Evolutionary conservation across 257 asterid species (phyloP).

Genomic region (Dorcoceras hygrometricum): DNA sequence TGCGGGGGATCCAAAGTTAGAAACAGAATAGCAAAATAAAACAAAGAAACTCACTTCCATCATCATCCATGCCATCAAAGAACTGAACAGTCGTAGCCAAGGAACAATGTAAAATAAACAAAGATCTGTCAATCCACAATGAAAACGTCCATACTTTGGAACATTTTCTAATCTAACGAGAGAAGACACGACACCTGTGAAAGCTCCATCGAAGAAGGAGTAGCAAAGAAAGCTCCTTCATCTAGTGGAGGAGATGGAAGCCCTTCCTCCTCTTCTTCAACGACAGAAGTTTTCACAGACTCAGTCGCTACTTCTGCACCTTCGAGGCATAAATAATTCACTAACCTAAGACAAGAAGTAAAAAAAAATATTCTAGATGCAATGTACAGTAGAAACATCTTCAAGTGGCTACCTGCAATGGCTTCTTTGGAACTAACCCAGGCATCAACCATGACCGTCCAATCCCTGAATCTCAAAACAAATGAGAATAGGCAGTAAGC

Average conservation of each 20-base stretch:
- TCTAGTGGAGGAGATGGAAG: conserved; percentile 88
- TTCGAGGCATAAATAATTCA: conserved; percentile 3
- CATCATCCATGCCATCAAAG: conserved; percentile 96
- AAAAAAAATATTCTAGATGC: background rate
- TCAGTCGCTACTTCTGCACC: conserved; percentile 47
- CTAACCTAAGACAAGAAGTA: conserved; percentile 1
- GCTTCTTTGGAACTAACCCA: conserved; percentile 53
- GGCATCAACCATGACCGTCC: conserved; percentile 61
- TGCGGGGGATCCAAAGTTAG: conserved; percentile 51
- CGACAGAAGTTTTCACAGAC: conserved; percentile 51
- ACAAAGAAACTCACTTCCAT: conserved; percentile 86
- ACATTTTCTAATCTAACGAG: conserved; percentile 21
- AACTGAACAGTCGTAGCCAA: conserved; percentile 44
- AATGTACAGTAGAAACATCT: background rate
- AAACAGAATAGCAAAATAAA: conserved; percentile 51
- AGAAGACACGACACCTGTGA: conserved; percentile 44
- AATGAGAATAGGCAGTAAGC: background rate
- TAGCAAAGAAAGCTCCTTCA: conserved; percentile 57
- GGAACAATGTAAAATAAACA: conserved; percentile 26
- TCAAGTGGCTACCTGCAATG: conserved; percentile 44
- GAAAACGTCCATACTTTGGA: conserved; percentile 20
- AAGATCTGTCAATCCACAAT: conserved; percentile 31
- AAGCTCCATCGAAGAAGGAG: conserved; percentile 56
- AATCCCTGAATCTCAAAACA: conserved; percentile 43
- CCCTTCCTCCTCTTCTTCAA: conserved; percentile 51